A percentile compares a stretch with the other conserved stretches of the same genome.
phyloP scores from a whole-genome alignment of 1,284 basidiomycete genomes.

The Vanrija sp. region DNA sequence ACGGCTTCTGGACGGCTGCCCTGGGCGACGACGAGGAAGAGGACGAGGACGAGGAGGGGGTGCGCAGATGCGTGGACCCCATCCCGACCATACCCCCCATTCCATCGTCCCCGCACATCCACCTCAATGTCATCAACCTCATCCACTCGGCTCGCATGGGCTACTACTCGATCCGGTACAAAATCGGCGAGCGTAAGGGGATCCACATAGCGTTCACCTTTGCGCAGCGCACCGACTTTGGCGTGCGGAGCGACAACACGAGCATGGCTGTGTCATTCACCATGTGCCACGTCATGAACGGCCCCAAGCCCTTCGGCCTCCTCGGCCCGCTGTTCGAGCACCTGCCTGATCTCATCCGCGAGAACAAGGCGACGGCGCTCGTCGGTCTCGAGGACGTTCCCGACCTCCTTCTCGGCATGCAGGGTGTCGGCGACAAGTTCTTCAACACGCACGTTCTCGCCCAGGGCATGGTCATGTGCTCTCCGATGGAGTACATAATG shows the following conservation, averaged over 20 bases:
- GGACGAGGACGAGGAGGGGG: no score
- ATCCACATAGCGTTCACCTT: background rate
- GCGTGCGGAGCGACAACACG: no score
- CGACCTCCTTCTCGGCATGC: background rate
- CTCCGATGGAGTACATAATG: no score
- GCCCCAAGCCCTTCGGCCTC: background rate
- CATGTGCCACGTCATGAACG: background rate
- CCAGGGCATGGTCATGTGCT: no score
- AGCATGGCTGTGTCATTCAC: no score
- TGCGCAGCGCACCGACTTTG: background rate
- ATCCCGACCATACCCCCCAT: background rate
- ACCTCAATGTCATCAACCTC: background rate
- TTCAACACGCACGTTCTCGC: no score
- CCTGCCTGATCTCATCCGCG: background rate
- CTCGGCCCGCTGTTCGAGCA: background rate
- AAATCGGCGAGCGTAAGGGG: background rate
- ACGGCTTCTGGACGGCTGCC: background rate
- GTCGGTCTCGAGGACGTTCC: background rate
- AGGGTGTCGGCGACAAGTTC: no score
- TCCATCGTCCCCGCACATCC: background rate
- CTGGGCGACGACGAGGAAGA: no score
- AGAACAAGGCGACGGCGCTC: background rate
- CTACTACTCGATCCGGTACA: background rate
- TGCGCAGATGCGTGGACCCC: background rate
- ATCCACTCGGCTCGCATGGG: background rate